phyloP scores from a whole-genome alignment of 352 stramenopile species.

The Globisporangium spinosum region DNA sequence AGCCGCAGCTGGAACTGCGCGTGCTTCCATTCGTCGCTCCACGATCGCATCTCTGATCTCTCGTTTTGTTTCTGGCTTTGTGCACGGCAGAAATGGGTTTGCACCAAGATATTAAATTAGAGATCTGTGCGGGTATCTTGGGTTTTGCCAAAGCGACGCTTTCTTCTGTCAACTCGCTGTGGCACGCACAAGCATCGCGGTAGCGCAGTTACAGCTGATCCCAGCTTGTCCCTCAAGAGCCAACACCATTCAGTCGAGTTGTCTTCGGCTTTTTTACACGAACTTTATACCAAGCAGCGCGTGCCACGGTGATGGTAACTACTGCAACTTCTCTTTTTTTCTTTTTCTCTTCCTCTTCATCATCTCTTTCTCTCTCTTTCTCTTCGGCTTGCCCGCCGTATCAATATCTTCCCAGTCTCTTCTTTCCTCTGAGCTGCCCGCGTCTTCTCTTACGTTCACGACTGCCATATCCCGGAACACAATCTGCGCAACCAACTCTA shows the following conservation, averaged over 20 bases:
- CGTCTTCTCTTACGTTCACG: slow-evolving; percentile 8
- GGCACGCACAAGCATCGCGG: neutral
- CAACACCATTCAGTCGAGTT: slow-evolving; percentile 1
- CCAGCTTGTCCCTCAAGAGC: neutral
- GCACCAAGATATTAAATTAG: neutral
- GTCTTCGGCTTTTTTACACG: slow-evolving; percentile 16
- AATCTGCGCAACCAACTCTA: neutral
- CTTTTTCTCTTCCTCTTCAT: slow-evolving; percentile 5
- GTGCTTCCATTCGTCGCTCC: slow-evolving; percentile 65
- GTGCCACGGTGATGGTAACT: slow-evolving; percentile 17
- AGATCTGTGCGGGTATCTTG: neutral
- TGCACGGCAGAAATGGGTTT: neutral
- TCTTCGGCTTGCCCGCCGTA: neutral
- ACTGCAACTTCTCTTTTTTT: slow-evolving; percentile 18
- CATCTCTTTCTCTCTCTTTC: slow-evolving; percentile 3
- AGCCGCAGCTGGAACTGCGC: slow-evolving; percentile 50
- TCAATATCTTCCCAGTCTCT: slow-evolving; percentile 6
- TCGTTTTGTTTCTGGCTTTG: neutral
- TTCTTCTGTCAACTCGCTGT: neutral
- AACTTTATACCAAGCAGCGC: slow-evolving; percentile 18
- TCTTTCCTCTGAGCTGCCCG: slow-evolving; percentile 3
- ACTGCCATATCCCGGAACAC: neutral
- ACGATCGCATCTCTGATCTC: slow-evolving; percentile 42
- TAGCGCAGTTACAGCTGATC: neutral
- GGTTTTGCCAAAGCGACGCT: too few relatives aligned